Base-by-base conservation (phyloP, 208 protist genomes). In the Leishmania arabica region DNA sequence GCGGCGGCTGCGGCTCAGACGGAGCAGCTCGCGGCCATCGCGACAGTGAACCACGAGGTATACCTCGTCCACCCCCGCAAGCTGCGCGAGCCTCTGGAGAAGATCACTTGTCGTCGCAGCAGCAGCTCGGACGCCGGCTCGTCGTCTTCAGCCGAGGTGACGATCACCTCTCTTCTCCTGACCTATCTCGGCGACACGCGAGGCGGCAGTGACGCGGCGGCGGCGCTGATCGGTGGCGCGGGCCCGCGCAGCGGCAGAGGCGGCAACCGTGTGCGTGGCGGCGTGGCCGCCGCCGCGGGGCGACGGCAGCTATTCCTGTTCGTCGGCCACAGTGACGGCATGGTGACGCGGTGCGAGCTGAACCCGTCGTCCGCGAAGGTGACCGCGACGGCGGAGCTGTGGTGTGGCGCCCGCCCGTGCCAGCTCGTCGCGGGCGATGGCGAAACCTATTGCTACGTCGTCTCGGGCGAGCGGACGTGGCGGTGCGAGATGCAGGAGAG, bases 391-490 rank as follows among this genome's bases (percentile, higher is more conserved):
- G 82, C 75, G 49, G 80, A 89, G 77, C 75, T 95, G 19, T 86
- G 84, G 60, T 95, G 93, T 64, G 93, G 92, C 56, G 82, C 37
- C 31, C 76, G 77, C 19, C 90, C 91, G 34, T 97, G 91, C 75
- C 89, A 93, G 79, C 78, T 95, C 51, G 86, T 97, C 51, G 73
- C 85, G 7, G 93, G 93, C 56, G 91, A 95, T 83, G 92, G 91
- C 9, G 86, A 90, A 34, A 86, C 82, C 15, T 83, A 92, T 64
- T 97, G 93, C 84, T 97, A 97, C 82, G 80, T 91, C 51, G 86
- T 90, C 17, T 92, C 83, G 51, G 93, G 93, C 3, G 79, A 86
- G 37, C 87, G 91, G 60, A 88, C 88, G 54, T 97, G 93, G 92
- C 91, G 93, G 21, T 95, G 91, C 79, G 86, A 90, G 65, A 78